Evolutionary conservation across 768 basidiomycete species (phyloP), one percentile per base, ranked within the genome.

Genomic region (Glaciozyma martinii): DNA sequence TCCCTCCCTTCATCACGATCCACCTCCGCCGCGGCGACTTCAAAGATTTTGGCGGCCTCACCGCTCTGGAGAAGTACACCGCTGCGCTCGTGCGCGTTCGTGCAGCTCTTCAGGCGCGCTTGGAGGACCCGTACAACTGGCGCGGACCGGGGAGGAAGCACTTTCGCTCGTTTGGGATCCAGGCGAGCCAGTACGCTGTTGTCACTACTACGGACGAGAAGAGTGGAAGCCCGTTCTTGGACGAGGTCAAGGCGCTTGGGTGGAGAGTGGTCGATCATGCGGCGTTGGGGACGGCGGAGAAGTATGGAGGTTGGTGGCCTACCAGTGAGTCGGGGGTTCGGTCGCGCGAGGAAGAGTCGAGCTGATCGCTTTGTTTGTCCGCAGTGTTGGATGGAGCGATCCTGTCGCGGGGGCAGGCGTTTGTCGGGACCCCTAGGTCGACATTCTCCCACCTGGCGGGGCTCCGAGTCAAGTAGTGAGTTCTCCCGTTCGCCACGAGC

Each of bases 1-100:
- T 71, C 56, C 70, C 70, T 18, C 70, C 70, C 0, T 67, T 71
- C 59, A 67, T 71, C 57, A 54, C 66, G 12, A 25, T 71, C n/a
- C 70, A 71, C 32, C 52, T 71, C 13, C 66, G 70, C 3, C 60
- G 70, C 5, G 66, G 66, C 50, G 70, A 71, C 49, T 71, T 71
- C 59, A 57, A 59, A 13, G 63, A 63, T 13, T 71, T 71, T 42
- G 37, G 59, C 3, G 70, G 70, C 49, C 63, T 55, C 61, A 71
- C 70, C 33, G 54, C 23, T 0, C 50, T 71, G 18, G 62, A 65
- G 8, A 65, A 67, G 56, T 71, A 71, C 63, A 25, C 42, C 19
- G 1, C 40, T 0, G 70, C 63, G 6, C 58, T 71, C 55, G 37
- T 21, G 4, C 63, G 66, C 37, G 61, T 71, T 4, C 40, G 25